phyloP scores from a whole-genome alignment of 176 grass and related monocot genomes.

The Lolium rigidum region DNA sequence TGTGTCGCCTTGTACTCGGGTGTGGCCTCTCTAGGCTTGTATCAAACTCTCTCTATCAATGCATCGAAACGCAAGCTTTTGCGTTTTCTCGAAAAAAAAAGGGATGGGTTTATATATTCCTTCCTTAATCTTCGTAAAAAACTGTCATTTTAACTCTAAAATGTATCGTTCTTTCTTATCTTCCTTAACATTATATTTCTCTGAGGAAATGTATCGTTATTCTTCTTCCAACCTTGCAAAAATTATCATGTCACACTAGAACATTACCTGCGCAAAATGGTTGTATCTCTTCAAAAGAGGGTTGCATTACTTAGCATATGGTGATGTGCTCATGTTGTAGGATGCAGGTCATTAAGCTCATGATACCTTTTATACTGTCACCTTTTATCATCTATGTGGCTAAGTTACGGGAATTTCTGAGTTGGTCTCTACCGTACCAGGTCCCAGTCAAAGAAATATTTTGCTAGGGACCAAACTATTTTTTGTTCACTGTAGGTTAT shows the following conservation, averaged over 20 bases:
- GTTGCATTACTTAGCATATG: conserved; percentile 17
- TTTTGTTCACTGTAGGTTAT: conserved; percentile 25
- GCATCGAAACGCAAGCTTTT: too few relatives aligned
- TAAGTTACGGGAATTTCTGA: not conserved
- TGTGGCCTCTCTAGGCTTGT: too few relatives aligned
- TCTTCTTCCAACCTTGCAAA: conserved; percentile 22
- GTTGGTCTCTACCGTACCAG: conserved; percentile 11
- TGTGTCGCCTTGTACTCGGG: too few relatives aligned
- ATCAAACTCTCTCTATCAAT: too few relatives aligned
- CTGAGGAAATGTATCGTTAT: not conserved
- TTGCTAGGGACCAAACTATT: not conserved
- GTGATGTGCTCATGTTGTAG: conserved; percentile 27
- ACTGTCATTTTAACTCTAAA: not conserved
- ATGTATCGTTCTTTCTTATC: conserved; percentile 22
- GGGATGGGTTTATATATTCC: not conserved
- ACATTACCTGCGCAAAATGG: not conserved
- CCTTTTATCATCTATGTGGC: conserved; percentile 11
- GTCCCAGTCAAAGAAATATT: not conserved
- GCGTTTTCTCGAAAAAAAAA: too few relatives aligned
- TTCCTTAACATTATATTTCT: conserved; percentile 9
- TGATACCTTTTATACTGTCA: not conserved
- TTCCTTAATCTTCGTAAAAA: conserved; percentile 16
- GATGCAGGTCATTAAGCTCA: not conserved
- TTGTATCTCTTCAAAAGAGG: not conserved
- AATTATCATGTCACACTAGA: conserved; percentile 3